Evolutionary conservation across 768 basidiomycete species (phyloP).

Genomic region (Leucosporidium creatinivorum): DNA sequence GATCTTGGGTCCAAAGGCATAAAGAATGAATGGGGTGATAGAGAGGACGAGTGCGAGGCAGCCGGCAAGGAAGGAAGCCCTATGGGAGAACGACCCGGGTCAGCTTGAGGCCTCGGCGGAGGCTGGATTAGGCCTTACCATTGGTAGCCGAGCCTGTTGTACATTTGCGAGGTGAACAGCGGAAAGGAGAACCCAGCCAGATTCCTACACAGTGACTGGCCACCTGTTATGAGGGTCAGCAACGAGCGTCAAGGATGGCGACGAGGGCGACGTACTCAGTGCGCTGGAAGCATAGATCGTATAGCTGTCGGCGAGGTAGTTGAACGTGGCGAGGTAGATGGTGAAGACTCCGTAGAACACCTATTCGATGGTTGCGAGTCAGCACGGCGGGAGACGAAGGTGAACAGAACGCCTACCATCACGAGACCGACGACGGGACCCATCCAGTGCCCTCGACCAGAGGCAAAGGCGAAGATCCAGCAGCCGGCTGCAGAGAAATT

Average conservation of each 20-base stretch:
- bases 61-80: neutral
- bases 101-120: conserved; percentile 4
- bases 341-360: neutral
- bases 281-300: conserved; percentile 40
- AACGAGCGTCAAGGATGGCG: too few relatives aligned
- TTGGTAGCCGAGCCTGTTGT: conserved; percentile 51
- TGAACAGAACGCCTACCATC: conserved; percentile 7
- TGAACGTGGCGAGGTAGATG: conserved; percentile 6
- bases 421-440: conserved; percentile 40
- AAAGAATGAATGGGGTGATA: conserved; percentile 23
- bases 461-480: conserved; percentile 42
- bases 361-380: neutral
- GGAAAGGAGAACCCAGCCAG: conserved; percentile 50
- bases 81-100: neutral
- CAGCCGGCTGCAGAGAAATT: conserved; percentile 31
- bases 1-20: conserved; percentile 34
- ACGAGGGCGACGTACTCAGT: conserved; percentile 4
- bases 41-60: conserved; percentile 15
- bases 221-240: conserved; percentile 15
- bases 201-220: conserved; percentile 41
- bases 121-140: conserved; percentile 46
- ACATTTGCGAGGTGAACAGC: conserved; percentile 56
- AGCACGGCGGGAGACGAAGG: neutral
- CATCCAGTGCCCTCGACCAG: conserved; percentile 39
- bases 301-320: conserved; percentile 40